Evolutionary conservation across 192 early-diverging fungal genomes (phyloP).

Genomic region (Neocallimastix lanati): DNA sequence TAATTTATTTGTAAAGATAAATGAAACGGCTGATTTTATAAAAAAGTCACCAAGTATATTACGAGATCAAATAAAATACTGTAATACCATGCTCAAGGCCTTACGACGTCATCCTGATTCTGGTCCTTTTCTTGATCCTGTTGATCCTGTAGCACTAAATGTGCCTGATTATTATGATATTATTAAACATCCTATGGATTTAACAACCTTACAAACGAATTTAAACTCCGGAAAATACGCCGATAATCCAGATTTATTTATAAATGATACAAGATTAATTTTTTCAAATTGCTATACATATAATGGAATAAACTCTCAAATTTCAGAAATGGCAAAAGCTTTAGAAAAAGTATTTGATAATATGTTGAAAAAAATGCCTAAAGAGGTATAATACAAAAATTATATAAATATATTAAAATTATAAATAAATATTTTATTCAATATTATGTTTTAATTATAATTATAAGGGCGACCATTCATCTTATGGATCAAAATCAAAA

Average conservation of each 20-base stretch:
- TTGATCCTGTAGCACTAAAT: constrained; percentile 54
- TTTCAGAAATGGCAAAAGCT: constrained; percentile 47
- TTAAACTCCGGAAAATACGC: background rate
- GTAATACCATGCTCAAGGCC: constrained; percentile 46
- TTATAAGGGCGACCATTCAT: background rate
- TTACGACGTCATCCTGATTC: constrained; percentile 69
- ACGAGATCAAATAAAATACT: constrained; percentile 71
- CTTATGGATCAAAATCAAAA: background rate
- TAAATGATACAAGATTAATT: constrained; percentile 30
- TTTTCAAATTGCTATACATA: constrained; percentile 55
- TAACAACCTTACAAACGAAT: constrained; percentile 6
- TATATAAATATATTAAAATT: background rate
- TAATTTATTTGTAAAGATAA: background rate
- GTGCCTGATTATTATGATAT: constrained; percentile 62
- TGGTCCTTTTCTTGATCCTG: constrained; percentile 65
- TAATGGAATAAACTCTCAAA: constrained; percentile 54
- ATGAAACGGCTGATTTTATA: background rate
- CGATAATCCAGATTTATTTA: constrained; percentile 11
- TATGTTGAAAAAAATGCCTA: constrained; percentile 26
- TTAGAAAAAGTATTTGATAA: constrained; percentile 51
- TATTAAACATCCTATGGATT: constrained; percentile 62
- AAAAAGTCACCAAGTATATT: constrained; percentile 8
- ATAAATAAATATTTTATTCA: background rate
- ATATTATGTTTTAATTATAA: background rate
- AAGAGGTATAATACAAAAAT: constrained; percentile 1